Evolutionary conservation across 371 early-diverging fungal species (phyloP), one percentile per base, ranked within the genome.

Genomic region (Mortierella sp.): DNA sequence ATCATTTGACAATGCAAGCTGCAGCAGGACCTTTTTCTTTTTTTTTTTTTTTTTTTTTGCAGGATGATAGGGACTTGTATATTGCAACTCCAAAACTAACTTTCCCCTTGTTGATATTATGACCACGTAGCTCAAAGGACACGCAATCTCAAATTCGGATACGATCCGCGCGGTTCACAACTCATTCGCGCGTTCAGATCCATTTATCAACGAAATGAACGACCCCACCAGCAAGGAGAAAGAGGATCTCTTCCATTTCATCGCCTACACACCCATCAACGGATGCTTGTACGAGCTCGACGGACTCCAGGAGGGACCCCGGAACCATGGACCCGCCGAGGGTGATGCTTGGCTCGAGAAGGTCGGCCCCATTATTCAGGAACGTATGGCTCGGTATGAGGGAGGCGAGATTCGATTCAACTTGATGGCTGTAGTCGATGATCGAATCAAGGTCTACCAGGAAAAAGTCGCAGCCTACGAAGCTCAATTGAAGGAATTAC

Each of bases 191-290:
- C 89, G 96, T 50, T 88, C 85, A 73, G 95, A 95, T 80, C 91
- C 95, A 5, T 96, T 96, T 81, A 90, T 94, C 43, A 93, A 93
- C 71, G 96, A 95, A 75, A 90, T 90, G 82, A 80, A 87, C 19
- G 91, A 93, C 69, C 89, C 91, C 3, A 75, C 80, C 46, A 91
- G 91, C 9, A 89, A 88, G 14, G 93, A 94, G 69, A 92, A 93
- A 53, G 97, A 96, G 55, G 97, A 96, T 73, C 78, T 93, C 14
- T 98, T 95, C 77, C 98, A 98, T 80, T 98, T 98, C 82, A 93
- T 97, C 75, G 92, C 94, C 26, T 98, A 95, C 72, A 89, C 97
- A 26, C 97, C 97, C 6, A 89, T 95, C 28, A 89, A 93, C 72
- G 97, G 96, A 1, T 89, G 90, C 5, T 86, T 98, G 10, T 97